Evolutionary conservation across 1,284 basidiomycete genomes (phyloP).

Genomic region (Heterobasidion irregulare): DNA sequence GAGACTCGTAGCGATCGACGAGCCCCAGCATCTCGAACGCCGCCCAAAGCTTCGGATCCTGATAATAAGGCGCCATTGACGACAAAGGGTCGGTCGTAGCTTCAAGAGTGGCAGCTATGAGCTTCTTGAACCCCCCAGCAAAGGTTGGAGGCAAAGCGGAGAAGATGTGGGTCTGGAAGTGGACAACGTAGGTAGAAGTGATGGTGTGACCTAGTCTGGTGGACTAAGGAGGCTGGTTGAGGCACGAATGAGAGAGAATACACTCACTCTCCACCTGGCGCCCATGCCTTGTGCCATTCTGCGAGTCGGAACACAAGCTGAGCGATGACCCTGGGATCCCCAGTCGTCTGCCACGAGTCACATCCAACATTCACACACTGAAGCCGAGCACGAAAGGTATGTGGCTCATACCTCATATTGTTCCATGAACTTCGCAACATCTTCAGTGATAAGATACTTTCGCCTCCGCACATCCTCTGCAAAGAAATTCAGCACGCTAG

Average conservation of each 20-base stretch:
- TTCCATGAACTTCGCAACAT: slow-evolving; percentile 49
- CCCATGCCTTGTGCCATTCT: slow-evolving; percentile 64
- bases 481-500: slow-evolving; percentile 7
- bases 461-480: slow-evolving; percentile 56
- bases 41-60: slow-evolving; percentile 33
- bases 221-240: slow-evolving; percentile 8
- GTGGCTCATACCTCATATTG: slow-evolving; percentile 45
- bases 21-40: slow-evolving; percentile 70
- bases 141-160: slow-evolving; percentile 60
- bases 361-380: not conserved
- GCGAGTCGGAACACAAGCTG: slow-evolving; percentile 46
- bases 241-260: not conserved
- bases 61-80: slow-evolving; percentile 14
- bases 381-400: not conserved
- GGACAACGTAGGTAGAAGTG: slow-evolving; percentile 48
- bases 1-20: slow-evolving; percentile 77
- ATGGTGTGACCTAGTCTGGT: slow-evolving; percentile 53
- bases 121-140: slow-evolving; percentile 51
- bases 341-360: slow-evolving; percentile 27
- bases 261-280: slow-evolving; percentile 46
- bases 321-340: slow-evolving; percentile 39
- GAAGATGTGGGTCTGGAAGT: slow-evolving; percentile 66
- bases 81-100: slow-evolving; percentile 17
- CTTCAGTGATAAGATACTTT: slow-evolving; percentile 48
- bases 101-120: slow-evolving; percentile 51